Evolutionary conservation across 768 basidiomycete genomes (phyloP), one percentile per base, ranked within the genome.

Genomic region (Tricholoma hemisulphureum): DNA sequence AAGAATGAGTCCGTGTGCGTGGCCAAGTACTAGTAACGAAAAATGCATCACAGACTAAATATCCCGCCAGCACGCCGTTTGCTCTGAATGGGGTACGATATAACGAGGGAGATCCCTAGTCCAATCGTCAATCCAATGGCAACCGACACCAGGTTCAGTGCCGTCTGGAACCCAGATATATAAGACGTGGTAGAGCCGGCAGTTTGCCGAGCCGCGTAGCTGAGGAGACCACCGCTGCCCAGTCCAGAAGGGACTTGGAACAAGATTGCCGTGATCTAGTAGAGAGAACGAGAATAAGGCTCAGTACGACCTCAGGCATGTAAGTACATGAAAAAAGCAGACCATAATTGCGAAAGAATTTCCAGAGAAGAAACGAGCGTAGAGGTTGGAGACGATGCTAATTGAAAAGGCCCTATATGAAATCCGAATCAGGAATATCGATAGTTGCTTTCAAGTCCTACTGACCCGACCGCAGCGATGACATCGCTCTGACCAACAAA

Each of bases 191-290:
- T 72, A 29, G 78, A 77, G 13, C 84, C 85, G 6, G 78, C 71
- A 21, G 82, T 76, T 58, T 82, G 78, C 60, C 82, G 74, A 34
- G 79, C 78, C 10, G 83, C 86, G 65, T 87, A 91, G 59, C 81
- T 83, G 60, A 95, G 79, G 6, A 94, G 81, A 28, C 92, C 92
- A 10, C 89, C 90, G 43, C 84, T 89, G 7, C 87, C 84, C 10
- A 94, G 80, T 35, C 91, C 92, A 7, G 88, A 89, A 0, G 91
- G 92, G 1, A 94, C 80, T 72, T 94, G 93, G 75, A 93, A 89
- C 14, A 93, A 77, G 49, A 94, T 89, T 21, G 88, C 91, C 0
- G 88, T 89, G 61, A 90, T 86, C 75, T 78, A 55, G 74, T 51
- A 31, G 37, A 8, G 52, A 46, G 29, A 39, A 31, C 23, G n/a